Conservation (phyloP, 2,329 filamentous ascomycete species). For the Amesomyces nigricolor region DNA sequence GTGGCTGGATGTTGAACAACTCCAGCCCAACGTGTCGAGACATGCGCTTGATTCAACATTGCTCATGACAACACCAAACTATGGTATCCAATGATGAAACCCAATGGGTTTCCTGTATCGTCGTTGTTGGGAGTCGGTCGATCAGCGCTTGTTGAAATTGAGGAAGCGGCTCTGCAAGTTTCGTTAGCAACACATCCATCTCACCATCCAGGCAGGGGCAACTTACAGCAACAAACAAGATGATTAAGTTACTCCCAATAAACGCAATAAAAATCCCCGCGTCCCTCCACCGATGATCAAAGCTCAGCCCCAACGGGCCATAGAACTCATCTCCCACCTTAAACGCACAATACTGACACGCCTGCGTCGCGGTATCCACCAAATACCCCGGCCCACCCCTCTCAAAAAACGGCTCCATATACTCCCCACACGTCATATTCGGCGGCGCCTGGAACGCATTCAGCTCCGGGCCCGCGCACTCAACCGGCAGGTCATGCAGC, state of each 20-base stretch:
- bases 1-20: background rate
- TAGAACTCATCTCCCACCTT: slow-evolving; percentile 78
- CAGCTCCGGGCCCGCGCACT: slow-evolving; percentile 56
- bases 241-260: slow-evolving; percentile 69
- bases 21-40: too few relatives aligned
- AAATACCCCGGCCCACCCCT: slow-evolving; percentile 67
- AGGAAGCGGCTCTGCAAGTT: slow-evolving; percentile 42
- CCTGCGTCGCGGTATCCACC: slow-evolving; percentile 52
- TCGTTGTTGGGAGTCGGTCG: background rate
- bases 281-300: slow-evolving; percentile 70
- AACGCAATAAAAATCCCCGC: slow-evolving; percentile 73
- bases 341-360: slow-evolving; percentile 79
- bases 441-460: slow-evolving; percentile 59
- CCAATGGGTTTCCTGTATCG: too few relatives aligned
- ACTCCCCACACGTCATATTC: slow-evolving; percentile 65
- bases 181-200: slow-evolving; percentile 19
- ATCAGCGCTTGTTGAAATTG: slow-evolving; percentile 48
- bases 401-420: slow-evolving; percentile 67
- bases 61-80: too few relatives aligned
- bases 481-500: slow-evolving; percentile 59
- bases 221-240: slow-evolving; percentile 50
- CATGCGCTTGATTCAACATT: too few relatives aligned
- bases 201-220: background rate
- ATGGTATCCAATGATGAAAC: too few relatives aligned
- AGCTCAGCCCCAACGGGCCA: slow-evolving; percentile 58